These are phyloP conservation scores for Dissophora ornata DNA, from an alignment of 192 early-diverging fungal species.

Conservation along the genomic window DNA sequence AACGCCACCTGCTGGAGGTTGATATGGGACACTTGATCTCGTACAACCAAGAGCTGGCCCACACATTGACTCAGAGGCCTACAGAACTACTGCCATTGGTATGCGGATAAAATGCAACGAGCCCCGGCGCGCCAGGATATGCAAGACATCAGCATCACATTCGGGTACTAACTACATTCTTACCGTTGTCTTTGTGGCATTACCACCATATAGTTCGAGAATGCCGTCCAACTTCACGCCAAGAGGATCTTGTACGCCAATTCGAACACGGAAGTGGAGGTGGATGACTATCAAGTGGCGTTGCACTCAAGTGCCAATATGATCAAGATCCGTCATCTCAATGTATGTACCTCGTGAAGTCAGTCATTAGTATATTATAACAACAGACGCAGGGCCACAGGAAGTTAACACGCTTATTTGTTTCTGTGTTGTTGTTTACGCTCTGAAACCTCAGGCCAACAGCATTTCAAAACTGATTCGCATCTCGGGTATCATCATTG, in stretches of 20 bases:
- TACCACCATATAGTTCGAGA: no score
- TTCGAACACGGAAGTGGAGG: conserved; percentile 62
- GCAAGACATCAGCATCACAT: no score
- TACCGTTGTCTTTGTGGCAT: no score
- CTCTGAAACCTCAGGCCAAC: conserved; percentile 64
- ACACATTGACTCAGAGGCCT: conserved; percentile 82
- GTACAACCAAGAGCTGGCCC: conserved; percentile 87
- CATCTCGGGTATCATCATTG: conserved; percentile 96
- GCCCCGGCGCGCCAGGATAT: no score
- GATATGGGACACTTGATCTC: conserved; percentile 87
- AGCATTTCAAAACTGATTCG: conserved; percentile 94
- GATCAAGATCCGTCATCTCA: conserved; percentile 89
- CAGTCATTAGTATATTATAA: not conserved
- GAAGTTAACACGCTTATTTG: no score
- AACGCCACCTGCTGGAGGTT: conserved; percentile 86
- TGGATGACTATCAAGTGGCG: conserved; percentile 92
- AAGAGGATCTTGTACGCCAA: conserved; percentile 74
- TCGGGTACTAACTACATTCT: no score
- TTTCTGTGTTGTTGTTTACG: not conserved
- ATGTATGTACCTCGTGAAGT: conserved; percentile 62
- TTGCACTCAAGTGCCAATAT: conserved; percentile 87
- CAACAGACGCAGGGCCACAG: no score
- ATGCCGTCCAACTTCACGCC: conserved; percentile 81
- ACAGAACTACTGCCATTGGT: conserved; percentile 85
- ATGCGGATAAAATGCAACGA: no score